Evolutionary conservation across 2,329 filamentous ascomycete species (phyloP).

Genomic region (Exophiala phaeomuriformis): DNA sequence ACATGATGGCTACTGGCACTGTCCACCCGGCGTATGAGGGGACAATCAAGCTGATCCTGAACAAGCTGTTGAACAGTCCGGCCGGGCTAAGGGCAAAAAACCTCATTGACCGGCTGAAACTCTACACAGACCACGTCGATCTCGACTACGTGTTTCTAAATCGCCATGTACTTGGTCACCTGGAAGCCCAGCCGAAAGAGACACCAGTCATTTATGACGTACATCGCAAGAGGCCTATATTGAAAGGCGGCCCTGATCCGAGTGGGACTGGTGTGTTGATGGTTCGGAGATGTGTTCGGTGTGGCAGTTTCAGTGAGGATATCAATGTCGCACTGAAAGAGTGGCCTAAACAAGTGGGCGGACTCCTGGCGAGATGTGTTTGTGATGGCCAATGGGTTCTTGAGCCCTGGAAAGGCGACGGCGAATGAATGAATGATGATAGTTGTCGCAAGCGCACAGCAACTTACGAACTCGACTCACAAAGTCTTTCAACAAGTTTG

Average conservation of each 20-base stretch:
- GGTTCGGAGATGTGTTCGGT: slow-evolving; percentile 25
- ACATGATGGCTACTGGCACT: slow-evolving; percentile 26
- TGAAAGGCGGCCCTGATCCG: slow-evolving; percentile 13
- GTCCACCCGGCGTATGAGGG: slow-evolving; percentile 29
- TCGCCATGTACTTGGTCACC: slow-evolving; percentile 43
- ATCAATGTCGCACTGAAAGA: slow-evolving; percentile 17
- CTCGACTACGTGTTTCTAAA: slow-evolving; percentile 32
- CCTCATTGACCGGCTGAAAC: slow-evolving; percentile 55
- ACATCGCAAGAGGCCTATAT: slow-evolving; percentile 23
- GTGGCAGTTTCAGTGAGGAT: slow-evolving; percentile 26
- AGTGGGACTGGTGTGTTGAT: slow-evolving; percentile 8
- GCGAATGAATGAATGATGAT: background rate
- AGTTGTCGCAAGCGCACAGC: background rate
- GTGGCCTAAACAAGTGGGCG: slow-evolving; percentile 17
- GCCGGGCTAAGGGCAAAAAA: slow-evolving; percentile 55
- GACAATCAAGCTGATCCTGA: slow-evolving; percentile 57
- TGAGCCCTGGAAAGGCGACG: slow-evolving; percentile 15
- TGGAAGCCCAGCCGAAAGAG: background rate
- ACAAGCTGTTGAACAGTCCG: slow-evolving; percentile 58
- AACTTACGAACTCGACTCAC: background rate
- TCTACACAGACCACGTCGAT: slow-evolving; percentile 39
- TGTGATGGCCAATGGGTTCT: slow-evolving; percentile 27
- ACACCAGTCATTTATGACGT: slow-evolving; percentile 19
- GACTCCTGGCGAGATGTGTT: slow-evolving; percentile 23
- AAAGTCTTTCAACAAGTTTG: background rate